These are phyloP conservation scores for Spergularia azorica DNA, from an alignment of 179 eudicot species.

Conservation along the genomic window DNA sequence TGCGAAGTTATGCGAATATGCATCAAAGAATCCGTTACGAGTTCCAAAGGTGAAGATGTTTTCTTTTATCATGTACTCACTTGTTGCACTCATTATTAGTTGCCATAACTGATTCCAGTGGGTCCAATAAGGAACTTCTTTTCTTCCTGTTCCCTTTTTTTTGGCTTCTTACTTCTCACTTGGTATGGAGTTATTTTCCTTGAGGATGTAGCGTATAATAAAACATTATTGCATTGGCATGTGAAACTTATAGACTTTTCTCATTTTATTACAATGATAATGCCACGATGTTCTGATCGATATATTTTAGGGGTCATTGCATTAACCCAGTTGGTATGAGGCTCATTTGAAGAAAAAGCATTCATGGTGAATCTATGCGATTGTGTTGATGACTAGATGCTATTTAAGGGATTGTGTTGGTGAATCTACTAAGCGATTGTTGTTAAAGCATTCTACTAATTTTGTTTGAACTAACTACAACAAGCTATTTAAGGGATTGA, in stretches of 20 bases:
- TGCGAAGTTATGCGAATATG: constrained; percentile 88
- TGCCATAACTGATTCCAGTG: background rate
- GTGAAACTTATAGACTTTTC: background rate
- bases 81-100: background rate
- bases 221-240: background rate
- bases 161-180: background rate
- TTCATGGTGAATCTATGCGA: background rate
- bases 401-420: too few relatives aligned
- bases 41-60: constrained; percentile 64
- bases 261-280: background rate
- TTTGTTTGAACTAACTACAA: background rate
- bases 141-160: background rate
- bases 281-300: background rate
- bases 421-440: too few relatives aligned
- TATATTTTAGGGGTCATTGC: background rate
- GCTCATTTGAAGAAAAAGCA: background rate
- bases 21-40: constrained; percentile 74
- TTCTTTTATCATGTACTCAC: background rate
- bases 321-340: background rate
- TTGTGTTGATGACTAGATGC: too few relatives aligned
- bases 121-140: background rate
- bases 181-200: background rate
- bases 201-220: background rate
- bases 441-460: background rate
- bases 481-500: background rate